Evolutionary conservation across 495 filamentous ascomycete species (phyloP), one percentile per base, ranked within the genome.

Genomic region (Astrothelium macrocarpum): DNA sequence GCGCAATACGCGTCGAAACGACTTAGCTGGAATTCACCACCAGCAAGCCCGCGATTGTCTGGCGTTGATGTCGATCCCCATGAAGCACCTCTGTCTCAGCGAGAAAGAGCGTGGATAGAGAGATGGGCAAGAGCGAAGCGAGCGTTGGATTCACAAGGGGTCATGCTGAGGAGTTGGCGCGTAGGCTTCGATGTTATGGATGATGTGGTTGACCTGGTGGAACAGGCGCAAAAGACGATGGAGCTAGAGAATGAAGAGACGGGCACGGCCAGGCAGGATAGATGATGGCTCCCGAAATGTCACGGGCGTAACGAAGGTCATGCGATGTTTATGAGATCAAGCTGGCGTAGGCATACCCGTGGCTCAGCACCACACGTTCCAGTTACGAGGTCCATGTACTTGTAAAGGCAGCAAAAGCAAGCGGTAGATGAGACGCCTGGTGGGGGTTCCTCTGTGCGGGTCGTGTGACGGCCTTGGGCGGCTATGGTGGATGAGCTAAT

Each of bases 101-200:
- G 91, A 36, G 82, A 95, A 62, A 87, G 91, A 58, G 71, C 95
- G 26, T 99, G 95, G 95, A 76, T 80, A 61, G 81, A 87, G 62
- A 78, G 95, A 59, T 89, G 91, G 84, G 84, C 82, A 65, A 77
- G 84, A 9, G 94, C 95, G 1, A 84, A 87, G 62, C 81, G 86
- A 32, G 75, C 86, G 9, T 80, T 97, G 10, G 83, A 84, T 3
- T 71, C 79, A 0, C 77, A 83, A 59, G 89, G 88, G 1, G 90
- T 97, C 0, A 74, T 84, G 65, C 74, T 99, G 63, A 84, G 88
- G 64, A 92, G 83, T 64, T 98, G 94, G 94, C 81, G 90, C 49
- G 83, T 84, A 4, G 94, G 94, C 0, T 79, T 78, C n/a, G 94
- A 97, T 80, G 87, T 89, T 4, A 76, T 83, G 67, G 79, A 82